Conservation (phyloP, 306 rosid species). For the Rosa multiflora region DNA sequence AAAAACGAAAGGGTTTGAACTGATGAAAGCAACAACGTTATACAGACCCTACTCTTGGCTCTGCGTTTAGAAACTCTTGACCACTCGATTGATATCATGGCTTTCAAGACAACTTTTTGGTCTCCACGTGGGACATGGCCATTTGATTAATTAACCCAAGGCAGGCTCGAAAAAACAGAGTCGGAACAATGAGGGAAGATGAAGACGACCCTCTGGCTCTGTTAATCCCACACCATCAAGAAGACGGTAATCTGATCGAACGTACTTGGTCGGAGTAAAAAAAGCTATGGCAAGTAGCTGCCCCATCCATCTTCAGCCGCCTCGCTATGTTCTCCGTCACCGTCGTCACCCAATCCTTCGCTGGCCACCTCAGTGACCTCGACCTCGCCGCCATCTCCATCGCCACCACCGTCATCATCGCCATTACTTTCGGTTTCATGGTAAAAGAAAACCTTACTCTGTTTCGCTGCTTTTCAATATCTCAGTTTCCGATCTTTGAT, state of each 20-base stretch:
- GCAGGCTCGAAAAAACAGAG: not conserved
- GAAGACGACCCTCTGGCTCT: conserved; percentile 28
- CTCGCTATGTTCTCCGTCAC: conserved; percentile 74
- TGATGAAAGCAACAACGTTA: not conserved
- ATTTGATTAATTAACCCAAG: not conserved
- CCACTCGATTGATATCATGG: not conserved
- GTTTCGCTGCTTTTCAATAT: not conserved
- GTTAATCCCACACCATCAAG: conserved; percentile 16
- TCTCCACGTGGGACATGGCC: not conserved
- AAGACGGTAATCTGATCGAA: conserved; percentile 18
- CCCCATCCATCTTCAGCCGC: conserved; percentile 72
- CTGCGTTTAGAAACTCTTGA: not conserved
- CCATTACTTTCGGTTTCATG: conserved; percentile 65
- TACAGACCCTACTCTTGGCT: too few relatives aligned
- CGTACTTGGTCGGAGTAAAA: conserved; percentile 47
- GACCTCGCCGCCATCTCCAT: conserved; percentile 70
- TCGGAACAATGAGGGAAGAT: conserved; percentile 5
- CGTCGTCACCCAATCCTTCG: conserved; percentile 57
- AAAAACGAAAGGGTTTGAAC: too few relatives aligned
- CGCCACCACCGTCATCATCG: conserved; percentile 57
- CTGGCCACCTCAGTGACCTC: conserved; percentile 66
- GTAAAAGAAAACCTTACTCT: conserved; percentile 21
- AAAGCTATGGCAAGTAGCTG: conserved; percentile 63
- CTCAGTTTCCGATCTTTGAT: not conserved
- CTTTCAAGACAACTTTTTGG: not conserved